Evolutionary conservation across 441 rosid species (phyloP), one percentile per base, ranked within the genome.

Genomic region (Populus trichocarpa): DNA sequence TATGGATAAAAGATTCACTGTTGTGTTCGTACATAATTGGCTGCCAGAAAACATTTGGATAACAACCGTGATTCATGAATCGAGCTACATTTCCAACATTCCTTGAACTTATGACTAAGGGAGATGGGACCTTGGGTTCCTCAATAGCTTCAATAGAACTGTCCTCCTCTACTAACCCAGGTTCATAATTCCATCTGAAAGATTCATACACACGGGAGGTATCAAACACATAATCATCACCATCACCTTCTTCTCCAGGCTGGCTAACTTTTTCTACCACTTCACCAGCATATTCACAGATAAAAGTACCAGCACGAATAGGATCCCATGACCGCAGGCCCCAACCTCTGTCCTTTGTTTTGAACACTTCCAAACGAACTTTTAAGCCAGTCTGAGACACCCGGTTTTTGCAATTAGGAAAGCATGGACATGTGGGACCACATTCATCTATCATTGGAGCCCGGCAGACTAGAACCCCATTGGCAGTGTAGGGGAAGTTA

Each of bases 61-160:
- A 81, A 87, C 98, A 94, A 83, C 96, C 88, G 73, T 94, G 98
- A 80, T 94, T 94, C 96, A 94, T 90, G 75, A 94, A 94, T 8
- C 97, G 85, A 66, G 91, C 88, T 42, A 94, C 92, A 80, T 94
- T 94, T 32, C 98, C 98, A 77, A 61, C 40, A 78, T 86, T 79
- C 79, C 81, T 92, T 35, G 93, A 90, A 85, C 83, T 89, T 75
- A 94, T 88, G 57, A 89, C 79, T 5, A 94, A 36, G 23, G 96
- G 90, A 75, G 79, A 75, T 28, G 93, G 95, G 70, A 89, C 20
- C 20, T 80, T 59, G 22, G 74, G 83, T 64, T 82, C 80, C 84
- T 84, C 89, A 18, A 59, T 65, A 16, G 78, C 72, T 74, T 81
- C 89, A 74, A 64, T 82, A 65, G 81, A 79, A 67, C 53, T 66